phyloP scores from a whole-genome alignment of 2,329 filamentous ascomycete genomes.

The Colletotrichum navitas region DNA sequence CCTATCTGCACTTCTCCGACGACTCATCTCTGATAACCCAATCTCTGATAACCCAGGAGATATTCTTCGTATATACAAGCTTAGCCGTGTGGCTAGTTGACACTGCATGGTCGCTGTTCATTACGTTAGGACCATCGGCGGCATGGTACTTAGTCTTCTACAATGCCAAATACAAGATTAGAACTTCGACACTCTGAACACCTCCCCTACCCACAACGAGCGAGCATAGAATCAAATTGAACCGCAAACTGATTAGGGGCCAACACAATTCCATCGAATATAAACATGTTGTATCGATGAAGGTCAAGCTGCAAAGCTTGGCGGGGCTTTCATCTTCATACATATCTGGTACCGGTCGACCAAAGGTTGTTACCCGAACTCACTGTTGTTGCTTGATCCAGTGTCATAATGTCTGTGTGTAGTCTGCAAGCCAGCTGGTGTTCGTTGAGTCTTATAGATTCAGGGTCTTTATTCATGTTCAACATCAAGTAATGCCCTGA shows the following conservation, averaged over 20 bases:
- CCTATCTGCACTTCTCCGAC: neutral
- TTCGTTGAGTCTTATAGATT: too few species aligned
- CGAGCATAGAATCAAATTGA: constrained; percentile 1
- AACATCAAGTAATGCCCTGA: neutral
- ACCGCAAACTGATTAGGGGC: neutral
- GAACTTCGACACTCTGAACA: neutral
- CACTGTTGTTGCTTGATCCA: neutral
- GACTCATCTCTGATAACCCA: neutral
- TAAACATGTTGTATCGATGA: neutral
- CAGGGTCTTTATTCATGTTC: too few species aligned
- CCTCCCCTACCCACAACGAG: neutral
- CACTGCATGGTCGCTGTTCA: neutral
- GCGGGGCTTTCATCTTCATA: neutral
- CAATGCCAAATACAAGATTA: neutral
- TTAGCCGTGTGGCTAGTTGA: neutral
- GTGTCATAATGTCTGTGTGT: neutral
- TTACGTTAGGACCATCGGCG: neutral
- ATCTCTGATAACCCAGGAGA: neutral
- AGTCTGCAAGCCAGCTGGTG: neutral
- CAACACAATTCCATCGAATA: neutral
- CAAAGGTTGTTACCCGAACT: neutral
- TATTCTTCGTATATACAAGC: neutral
- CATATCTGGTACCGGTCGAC: neutral
- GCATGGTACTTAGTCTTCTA: neutral
- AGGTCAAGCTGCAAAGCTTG: neutral